These are phyloP conservation scores for Trichosporon coremiiforme DNA, from an alignment of 1,284 basidiomycete species.

Conservation along the genomic window DNA sequence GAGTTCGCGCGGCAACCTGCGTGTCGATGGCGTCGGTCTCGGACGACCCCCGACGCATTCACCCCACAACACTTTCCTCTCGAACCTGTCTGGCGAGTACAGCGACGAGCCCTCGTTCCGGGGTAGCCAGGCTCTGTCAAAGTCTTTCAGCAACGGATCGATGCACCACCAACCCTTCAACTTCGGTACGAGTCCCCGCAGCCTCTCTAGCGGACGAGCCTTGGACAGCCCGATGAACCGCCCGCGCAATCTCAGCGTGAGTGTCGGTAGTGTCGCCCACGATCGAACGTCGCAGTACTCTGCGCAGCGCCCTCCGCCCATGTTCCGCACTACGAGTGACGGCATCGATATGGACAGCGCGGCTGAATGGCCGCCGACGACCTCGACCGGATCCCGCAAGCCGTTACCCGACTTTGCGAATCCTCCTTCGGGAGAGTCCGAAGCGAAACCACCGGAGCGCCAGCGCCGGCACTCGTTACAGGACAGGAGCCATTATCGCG, in stretches of 20 bases:
- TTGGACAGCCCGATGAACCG: slow-evolving; percentile 14
- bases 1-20: neutral
- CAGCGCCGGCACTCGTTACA: slow-evolving; percentile 33
- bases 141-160: slow-evolving; percentile 10
- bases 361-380: slow-evolving; percentile 39
- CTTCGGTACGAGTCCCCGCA: neutral
- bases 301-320: slow-evolving; percentile 20
- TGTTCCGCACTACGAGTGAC: slow-evolving; percentile 46
- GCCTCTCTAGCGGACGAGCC: neutral
- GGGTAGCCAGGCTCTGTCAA: neutral
- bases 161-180: slow-evolving; percentile 2
- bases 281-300: neutral
- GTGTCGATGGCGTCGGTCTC: slow-evolving; percentile 9
- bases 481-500: slow-evolving; percentile 29
- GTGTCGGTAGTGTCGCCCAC: slow-evolving; percentile 5
- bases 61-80: slow-evolving; percentile 8
- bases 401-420: neutral
- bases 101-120: slow-evolving; percentile 23
- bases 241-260: slow-evolving; percentile 2
- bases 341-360: slow-evolving; percentile 47
- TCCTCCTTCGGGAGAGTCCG: neutral
- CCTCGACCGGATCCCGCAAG: neutral
- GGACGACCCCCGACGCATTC: slow-evolving; percentile 2
- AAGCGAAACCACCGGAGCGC: neutral
- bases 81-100: slow-evolving; percentile 23